Conservation (phyloP, 768 basidiomycete species). For the Cyclocybe cylindracea region DNA sequence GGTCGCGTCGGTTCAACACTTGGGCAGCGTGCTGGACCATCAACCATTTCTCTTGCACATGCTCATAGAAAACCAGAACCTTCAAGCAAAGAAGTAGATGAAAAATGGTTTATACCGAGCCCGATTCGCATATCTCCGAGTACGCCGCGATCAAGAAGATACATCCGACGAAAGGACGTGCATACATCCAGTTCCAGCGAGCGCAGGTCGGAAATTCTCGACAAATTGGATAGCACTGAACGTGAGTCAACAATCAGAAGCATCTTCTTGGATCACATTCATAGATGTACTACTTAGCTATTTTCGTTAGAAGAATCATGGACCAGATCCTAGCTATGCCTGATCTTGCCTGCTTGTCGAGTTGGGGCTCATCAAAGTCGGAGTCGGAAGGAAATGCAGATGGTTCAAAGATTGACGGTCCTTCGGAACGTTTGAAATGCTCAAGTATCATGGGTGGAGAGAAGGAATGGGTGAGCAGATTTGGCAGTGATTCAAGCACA, state of each 20-base stretch:
- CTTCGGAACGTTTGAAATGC: too few relatives aligned
- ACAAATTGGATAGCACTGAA: constrained; percentile 42
- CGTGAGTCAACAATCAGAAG: constrained; percentile 31
- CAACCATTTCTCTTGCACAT: constrained; percentile 24
- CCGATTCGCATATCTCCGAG: constrained; percentile 22
- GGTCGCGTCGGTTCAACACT: neutral
- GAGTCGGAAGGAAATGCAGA: neutral
- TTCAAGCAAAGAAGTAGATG: neutral
- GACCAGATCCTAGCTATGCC: constrained; percentile 44
- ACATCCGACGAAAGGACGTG: constrained; percentile 10
- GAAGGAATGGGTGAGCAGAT: too few relatives aligned
- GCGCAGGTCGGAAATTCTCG: constrained; percentile 37
- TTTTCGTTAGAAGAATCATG: constrained; percentile 35
- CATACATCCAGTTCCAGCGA: constrained; percentile 24
- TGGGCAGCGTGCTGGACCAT: constrained; percentile 18
- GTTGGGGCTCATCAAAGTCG: neutral
- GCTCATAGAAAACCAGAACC: constrained; percentile 16
- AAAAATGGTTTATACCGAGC: constrained; percentile 23
- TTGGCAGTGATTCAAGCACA: too few relatives aligned
- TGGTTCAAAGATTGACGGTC: neutral
- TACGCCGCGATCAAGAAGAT: constrained; percentile 17
- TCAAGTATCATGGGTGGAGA: too few relatives aligned
- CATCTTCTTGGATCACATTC: neutral
- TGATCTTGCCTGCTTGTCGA: constrained; percentile 43
- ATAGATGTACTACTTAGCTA: constrained; percentile 24